Conservation (phyloP, 768 basidiomycete species). For the Boletellus sp. region DNA sequence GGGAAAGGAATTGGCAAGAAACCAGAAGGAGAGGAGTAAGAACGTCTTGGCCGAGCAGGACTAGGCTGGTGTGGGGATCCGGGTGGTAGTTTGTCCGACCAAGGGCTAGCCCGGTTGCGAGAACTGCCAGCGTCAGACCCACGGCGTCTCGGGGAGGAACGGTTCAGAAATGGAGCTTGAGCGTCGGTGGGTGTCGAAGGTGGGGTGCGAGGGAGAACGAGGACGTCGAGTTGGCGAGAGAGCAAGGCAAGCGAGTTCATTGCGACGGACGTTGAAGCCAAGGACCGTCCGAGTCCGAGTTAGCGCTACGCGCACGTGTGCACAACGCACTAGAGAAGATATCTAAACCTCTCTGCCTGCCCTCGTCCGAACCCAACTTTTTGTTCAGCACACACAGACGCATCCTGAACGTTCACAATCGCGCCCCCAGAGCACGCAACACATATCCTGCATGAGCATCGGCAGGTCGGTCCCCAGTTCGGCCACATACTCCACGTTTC, state of each 20-base stretch:
- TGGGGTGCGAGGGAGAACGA: constrained; percentile 57
- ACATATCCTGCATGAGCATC: constrained; percentile 71
- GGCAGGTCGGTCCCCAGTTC: constrained; percentile 68
- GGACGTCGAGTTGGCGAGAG: constrained; percentile 77
- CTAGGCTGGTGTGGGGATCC: constrained; percentile 19
- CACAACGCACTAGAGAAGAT: constrained; percentile 36
- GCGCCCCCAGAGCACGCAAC: constrained; percentile 51
- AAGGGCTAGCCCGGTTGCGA: constrained; percentile 51
- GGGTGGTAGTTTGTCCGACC: constrained; percentile 53
- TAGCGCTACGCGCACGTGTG: constrained; percentile 3
- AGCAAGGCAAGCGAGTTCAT: constrained; percentile 86
- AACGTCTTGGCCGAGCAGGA: constrained; percentile 47
- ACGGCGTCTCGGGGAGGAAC: constrained; percentile 21
- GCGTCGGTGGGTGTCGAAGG: constrained; percentile 52
- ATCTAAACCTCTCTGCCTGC: constrained; percentile 43
- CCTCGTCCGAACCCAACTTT: constrained; percentile 34
- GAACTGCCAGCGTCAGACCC: constrained; percentile 26
- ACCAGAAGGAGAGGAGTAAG: constrained; percentile 60
- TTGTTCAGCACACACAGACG: constrained; percentile 43
- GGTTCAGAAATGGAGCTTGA: constrained; percentile 29
- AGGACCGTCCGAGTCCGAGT: background rate
- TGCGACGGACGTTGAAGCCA: background rate
- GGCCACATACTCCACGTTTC: constrained; percentile 75
- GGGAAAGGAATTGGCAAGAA: constrained; percentile 39
- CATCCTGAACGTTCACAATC: constrained; percentile 45